phyloP scores from a whole-genome alignment of 2,329 filamentous ascomycete genomes.

The Didymella sp. region DNA sequence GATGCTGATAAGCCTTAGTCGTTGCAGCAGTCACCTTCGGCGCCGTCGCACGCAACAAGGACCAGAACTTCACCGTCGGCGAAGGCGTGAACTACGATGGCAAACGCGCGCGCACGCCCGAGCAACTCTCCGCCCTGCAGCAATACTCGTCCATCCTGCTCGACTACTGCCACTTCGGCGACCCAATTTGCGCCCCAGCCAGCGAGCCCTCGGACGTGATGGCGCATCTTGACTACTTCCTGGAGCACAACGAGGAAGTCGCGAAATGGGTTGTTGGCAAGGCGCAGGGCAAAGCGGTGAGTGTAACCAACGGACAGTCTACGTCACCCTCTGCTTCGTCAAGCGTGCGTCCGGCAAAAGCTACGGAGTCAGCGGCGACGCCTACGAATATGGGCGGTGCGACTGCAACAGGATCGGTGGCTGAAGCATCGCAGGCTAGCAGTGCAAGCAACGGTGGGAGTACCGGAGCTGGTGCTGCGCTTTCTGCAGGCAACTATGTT shows the following conservation, averaged over 20 bases:
- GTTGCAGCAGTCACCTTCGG: constrained; percentile 38
- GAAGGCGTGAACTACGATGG: constrained; percentile 33
- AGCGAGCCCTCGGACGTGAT: constrained; percentile 59
- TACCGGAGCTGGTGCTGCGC: constrained; percentile 11
- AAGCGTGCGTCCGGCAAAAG: constrained; percentile 6
- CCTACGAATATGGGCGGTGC: constrained; percentile 5
- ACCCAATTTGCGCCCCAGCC: constrained; percentile 69
- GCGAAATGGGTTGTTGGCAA: constrained; percentile 27
- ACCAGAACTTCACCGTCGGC: constrained; percentile 37
- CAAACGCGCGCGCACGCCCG: constrained; percentile 26
- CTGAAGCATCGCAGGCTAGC: constrained; percentile 18
- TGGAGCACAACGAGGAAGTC: constrained; percentile 34
- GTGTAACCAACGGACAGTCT: constrained; percentile 14
- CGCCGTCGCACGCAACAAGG: constrained; percentile 30
- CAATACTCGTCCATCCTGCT: constrained; percentile 55
- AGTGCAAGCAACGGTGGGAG: constrained; percentile 3
- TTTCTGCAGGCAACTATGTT: constrained; percentile 2
- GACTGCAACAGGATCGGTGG: constrained; percentile 19
- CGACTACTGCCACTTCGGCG: constrained; percentile 68
- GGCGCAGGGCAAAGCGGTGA: constrained; percentile 25
- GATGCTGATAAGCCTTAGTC: constrained; percentile 23
- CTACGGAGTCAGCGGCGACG: constrained; percentile 4
- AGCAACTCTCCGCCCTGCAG: constrained; percentile 27
- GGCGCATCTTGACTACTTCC: constrained; percentile 66
- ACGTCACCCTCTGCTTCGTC: constrained; percentile 9